Evolutionary conservation across 2,329 filamentous ascomycete genomes (phyloP).

Genomic region (Calonectria montana): DNA sequence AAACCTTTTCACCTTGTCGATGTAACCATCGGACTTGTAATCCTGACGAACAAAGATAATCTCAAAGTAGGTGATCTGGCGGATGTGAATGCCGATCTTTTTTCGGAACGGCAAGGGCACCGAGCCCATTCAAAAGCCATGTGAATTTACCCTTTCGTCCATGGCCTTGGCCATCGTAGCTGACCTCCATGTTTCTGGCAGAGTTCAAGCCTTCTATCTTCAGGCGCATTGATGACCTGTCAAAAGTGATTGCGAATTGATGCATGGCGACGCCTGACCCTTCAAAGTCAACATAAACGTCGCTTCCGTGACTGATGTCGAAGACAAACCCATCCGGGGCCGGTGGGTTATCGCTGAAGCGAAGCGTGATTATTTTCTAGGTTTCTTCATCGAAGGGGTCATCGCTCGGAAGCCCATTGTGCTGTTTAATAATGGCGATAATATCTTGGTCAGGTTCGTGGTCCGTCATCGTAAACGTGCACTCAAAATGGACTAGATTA

Average conservation of each 20-base stretch:
- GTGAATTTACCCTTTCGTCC: background rate
- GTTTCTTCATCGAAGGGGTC: too few relatives aligned
- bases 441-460: too few relatives aligned
- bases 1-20: too few relatives aligned
- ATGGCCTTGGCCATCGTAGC: background rate
- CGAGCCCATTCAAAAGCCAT: background rate
- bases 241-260: background rate
- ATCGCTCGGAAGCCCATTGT: too few relatives aligned
- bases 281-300: background rate
- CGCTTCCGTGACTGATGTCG: background rate
- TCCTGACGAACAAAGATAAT: too few relatives aligned
- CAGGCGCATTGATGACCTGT: background rate
- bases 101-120: too few relatives aligned
- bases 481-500: too few relatives aligned
- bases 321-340: background rate
- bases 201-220: background rate
- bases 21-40: too few relatives aligned
- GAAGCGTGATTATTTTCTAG: background rate
- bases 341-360: too few relatives aligned
- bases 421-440: background rate
- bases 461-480: too few relatives aligned
- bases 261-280: background rate
- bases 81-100: too few relatives aligned
- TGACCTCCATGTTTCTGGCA: background rate
- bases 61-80: too few relatives aligned